These are phyloP conservation scores for Phytophthora litchii DNA, from an alignment of 352 stramenopile species.

Conservation along the genomic window DNA sequence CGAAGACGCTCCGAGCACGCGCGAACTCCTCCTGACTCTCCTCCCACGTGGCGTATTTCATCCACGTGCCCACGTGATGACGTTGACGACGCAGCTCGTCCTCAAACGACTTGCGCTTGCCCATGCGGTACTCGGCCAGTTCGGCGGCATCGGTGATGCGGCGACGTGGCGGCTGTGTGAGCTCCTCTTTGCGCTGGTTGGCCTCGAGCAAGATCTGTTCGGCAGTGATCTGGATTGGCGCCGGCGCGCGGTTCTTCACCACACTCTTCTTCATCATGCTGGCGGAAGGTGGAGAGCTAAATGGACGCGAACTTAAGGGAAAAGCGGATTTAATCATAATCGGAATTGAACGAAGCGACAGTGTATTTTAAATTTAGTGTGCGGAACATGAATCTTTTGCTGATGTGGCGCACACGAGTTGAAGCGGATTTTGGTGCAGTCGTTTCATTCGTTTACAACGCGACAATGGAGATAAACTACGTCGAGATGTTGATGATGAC, in stretches of 20 bases:
- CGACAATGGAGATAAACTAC: neutral
- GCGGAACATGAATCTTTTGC: too few relatives aligned
- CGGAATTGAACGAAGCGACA: slow-evolving; percentile 4
- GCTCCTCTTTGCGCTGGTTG: slow-evolving; percentile 87
- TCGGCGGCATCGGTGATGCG: slow-evolving; percentile 92
- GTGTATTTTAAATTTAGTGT: neutral
- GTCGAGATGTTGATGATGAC: neutral
- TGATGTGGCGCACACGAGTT: slow-evolving; percentile 9
- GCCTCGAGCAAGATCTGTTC: slow-evolving; percentile 98
- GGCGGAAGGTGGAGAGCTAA: neutral
- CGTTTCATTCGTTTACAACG: slow-evolving; percentile 5
- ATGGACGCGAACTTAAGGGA: slow-evolving; percentile 22
- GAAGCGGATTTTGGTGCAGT: slow-evolving; percentile 2
- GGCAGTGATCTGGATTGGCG: slow-evolving; percentile 99
- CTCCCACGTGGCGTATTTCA: slow-evolving; percentile 99
- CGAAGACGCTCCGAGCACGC: slow-evolving; percentile 96
- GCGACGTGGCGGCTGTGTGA: slow-evolving; percentile 73
- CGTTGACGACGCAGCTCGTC: slow-evolving; percentile 96
- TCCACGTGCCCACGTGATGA: slow-evolving; percentile 96
- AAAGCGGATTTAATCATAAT: neutral
- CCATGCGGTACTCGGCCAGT: slow-evolving; percentile 92
- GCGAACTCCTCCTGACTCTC: slow-evolving; percentile 98
- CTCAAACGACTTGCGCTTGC: slow-evolving; percentile 93
- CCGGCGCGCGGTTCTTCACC: slow-evolving; percentile 98
- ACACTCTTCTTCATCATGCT: slow-evolving; percentile 83